Conservation (phyloP, 1,284 basidiomycete genomes). For the Pascua sp. region DNA sequence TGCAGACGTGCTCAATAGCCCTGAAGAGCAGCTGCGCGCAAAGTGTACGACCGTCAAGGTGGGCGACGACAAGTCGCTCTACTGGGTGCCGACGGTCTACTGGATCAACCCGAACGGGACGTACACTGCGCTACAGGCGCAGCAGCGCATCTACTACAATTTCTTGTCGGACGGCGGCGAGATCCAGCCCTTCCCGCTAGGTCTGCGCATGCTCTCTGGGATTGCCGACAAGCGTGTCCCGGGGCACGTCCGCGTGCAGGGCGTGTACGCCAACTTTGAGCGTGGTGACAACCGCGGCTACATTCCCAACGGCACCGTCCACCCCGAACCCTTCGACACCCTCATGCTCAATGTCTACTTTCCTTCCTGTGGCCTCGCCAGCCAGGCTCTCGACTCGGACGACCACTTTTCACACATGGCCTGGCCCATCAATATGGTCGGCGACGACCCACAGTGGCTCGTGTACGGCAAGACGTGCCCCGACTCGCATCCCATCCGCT, state of each 20-base stretch:
- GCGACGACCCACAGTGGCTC: constrained; percentile 7
- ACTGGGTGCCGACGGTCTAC: constrained; percentile 24
- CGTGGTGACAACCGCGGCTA: neutral
- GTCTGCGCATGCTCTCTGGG: constrained; percentile 43
- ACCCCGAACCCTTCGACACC: neutral
- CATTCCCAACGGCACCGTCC: neutral
- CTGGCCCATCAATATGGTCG: constrained; percentile 36
- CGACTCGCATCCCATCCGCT: constrained; percentile 12
- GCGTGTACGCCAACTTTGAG: neutral
- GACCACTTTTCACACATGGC: constrained; percentile 50
- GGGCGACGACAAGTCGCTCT: constrained; percentile 39
- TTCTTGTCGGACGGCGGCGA: too few relatives aligned
- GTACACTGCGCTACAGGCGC: constrained; percentile 1
- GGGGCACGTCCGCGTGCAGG: constrained; percentile 1
- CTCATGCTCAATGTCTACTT: constrained; percentile 29
- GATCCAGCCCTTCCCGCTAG: constrained; percentile 45
- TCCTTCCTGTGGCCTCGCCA: constrained; percentile 37
- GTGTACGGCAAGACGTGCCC: constrained; percentile 22
- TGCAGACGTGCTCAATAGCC: constrained; percentile 22
- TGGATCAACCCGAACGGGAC: constrained; percentile 12
- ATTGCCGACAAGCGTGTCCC: constrained; percentile 23
- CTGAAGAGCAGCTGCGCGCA: constrained; percentile 20
- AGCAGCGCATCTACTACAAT: neutral
- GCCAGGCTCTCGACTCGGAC: constrained; percentile 27
- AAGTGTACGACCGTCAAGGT: constrained; percentile 30